phyloP scores from a whole-genome alignment of 345 rosid genomes.

The Salix brachista region DNA sequence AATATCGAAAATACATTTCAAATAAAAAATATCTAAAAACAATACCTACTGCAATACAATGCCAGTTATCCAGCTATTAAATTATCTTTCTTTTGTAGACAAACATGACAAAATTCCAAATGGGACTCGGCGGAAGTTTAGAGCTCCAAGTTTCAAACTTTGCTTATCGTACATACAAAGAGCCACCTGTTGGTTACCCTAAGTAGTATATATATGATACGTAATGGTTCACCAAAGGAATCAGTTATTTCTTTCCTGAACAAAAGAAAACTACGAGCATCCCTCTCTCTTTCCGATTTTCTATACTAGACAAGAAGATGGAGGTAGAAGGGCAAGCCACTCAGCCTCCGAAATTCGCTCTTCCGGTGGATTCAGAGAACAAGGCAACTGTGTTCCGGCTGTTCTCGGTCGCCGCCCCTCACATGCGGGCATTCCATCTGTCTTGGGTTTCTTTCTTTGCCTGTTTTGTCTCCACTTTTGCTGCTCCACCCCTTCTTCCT shows the following conservation, averaged over 20 bases:
- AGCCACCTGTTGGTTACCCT: neutral
- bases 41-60: too few relatives aligned
- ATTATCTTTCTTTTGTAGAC: too few relatives aligned
- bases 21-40: too few relatives aligned
- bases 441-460: slow-evolving; percentile 82
- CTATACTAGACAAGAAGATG: neutral
- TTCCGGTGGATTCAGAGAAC: slow-evolving; percentile 79
- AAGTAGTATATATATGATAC: neutral
- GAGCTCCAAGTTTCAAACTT: neutral
- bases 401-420: slow-evolving; percentile 64
- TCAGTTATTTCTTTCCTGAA: neutral
- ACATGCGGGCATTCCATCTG: slow-evolving; percentile 83
- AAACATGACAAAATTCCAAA: neutral
- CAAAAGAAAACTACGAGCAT: neutral
- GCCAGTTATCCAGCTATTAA: too few relatives aligned
- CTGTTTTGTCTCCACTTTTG: slow-evolving; percentile 79
- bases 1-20: too few relatives aligned
- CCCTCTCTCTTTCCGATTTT: neutral
- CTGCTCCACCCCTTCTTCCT: slow-evolving; percentile 81
- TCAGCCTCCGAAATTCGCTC: slow-evolving; percentile 40
- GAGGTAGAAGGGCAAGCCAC: neutral
- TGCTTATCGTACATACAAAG: neutral
- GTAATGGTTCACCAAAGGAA: neutral
- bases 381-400: slow-evolving; percentile 65
- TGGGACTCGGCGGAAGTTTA: slow-evolving; percentile 5